Conservation (phyloP, 1,284 basidiomycete species). For the Ustilago shanxiensis region DNA sequence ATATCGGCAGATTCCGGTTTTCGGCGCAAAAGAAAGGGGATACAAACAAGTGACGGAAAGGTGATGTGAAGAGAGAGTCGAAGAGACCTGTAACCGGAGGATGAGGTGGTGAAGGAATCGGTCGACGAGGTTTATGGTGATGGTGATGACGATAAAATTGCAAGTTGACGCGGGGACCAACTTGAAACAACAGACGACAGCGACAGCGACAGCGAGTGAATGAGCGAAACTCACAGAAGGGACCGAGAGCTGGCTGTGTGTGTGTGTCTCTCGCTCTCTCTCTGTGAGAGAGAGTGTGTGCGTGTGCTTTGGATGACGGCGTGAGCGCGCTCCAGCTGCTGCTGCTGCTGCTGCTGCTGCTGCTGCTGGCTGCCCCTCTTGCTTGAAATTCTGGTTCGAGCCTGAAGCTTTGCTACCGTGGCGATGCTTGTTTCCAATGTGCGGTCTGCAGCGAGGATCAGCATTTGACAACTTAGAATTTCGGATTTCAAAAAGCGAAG, state of each 20-base stretch:
- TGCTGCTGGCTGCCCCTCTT: slow-evolving; percentile 25
- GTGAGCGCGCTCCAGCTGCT: no score
- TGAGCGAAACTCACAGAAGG: slow-evolving; percentile 26
- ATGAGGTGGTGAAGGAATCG: slow-evolving; percentile 3
- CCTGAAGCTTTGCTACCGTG: slow-evolving; percentile 5
- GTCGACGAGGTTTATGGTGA: slow-evolving; percentile 23
- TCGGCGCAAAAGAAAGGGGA: slow-evolving; percentile 7
- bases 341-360: neutral
- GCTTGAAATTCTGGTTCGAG: slow-evolving; percentile 3
- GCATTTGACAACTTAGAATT: neutral
- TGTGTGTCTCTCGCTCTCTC: no score
- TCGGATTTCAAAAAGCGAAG: neutral
- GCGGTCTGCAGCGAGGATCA: slow-evolving; percentile 1
- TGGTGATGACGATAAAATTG: slow-evolving; percentile 26
- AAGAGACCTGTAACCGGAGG: slow-evolving; percentile 8
- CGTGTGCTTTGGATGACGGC: slow-evolving; percentile 10
- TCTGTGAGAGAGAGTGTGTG: neutral
- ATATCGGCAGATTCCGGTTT: neutral
- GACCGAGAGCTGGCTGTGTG: slow-evolving; percentile 5
- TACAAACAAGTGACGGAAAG: slow-evolving; percentile 25
- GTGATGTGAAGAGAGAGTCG: slow-evolving; percentile 1
- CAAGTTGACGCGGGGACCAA: slow-evolving; percentile 32
- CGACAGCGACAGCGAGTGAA: neutral
- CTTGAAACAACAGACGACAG: slow-evolving; percentile 16
- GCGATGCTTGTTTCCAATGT: slow-evolving; percentile 7